Evolutionary conservation across 257 asterid species (phyloP), one percentile per base, ranked within the genome.

Genomic region (Solanum sejunctum): DNA sequence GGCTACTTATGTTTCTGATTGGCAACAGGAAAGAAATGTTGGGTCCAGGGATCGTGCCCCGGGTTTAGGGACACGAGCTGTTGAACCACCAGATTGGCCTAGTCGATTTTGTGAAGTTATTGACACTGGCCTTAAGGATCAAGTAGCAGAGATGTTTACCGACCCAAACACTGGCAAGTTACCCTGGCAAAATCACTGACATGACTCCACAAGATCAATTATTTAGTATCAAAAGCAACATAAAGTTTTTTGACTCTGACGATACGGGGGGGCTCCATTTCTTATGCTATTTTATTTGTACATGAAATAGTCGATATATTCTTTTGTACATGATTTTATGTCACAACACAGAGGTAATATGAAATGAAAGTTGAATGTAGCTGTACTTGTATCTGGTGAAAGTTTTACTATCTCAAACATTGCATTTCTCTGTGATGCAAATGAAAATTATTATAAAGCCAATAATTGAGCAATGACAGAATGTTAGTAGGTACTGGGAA

Each of bases 1-100:
- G 71, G 94, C 96, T 12, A 92, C 96, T 0, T 95, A 95, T 55
- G 98, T 95, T 21, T 89, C 97, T 5, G 98, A 95, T 81, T 95
- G 98, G 98, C 93, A 92, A 82, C 90, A 88, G 83, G 86, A 93
- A 49, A 87, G 82, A 60, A 95, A 91, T 51, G 91, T 81, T 8
- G 91, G 92, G 21, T 95, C 98, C 1, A 95, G 86, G 83, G 98
- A 95, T 79, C 89, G 97, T 10, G 92, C 95, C 0, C 98, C 97
- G 0, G 97, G 98, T 20, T 78, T 95, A 20, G 98, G 98, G 28
- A 95, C 97, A 10, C 87, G 83, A 51, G 91, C 98, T 0, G 89
- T 95, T 54, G 95, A 95, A 85, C 98, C 97, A 8, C 28, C 83
- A 1, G 90, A 93, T 66, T 95, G 97, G 98, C 84, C 93, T 10